phyloP scores from a whole-genome alignment of 352 stramenopile genomes.

The Blastocystis sp. region DNA sequence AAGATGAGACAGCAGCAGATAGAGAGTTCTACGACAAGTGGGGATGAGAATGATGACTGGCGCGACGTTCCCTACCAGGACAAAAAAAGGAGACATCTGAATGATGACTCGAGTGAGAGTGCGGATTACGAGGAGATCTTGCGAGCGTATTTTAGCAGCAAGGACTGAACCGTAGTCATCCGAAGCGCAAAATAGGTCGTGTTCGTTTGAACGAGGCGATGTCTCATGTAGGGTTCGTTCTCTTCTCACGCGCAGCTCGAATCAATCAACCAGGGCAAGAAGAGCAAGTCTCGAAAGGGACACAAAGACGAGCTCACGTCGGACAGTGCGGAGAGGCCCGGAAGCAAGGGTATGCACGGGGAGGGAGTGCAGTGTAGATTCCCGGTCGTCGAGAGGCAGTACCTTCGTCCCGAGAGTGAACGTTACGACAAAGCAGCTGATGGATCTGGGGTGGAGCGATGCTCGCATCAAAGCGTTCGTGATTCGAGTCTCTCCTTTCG shows the following conservation, averaged over 20 bases:
- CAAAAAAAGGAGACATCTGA: not conserved
- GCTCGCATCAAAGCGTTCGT: slow-evolving; percentile 52
- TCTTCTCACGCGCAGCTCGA: not conserved
- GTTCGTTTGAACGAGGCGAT: slow-evolving; percentile 8
- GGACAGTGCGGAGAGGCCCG: not conserved
- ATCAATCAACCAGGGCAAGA: not conserved
- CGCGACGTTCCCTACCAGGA: not conserved
- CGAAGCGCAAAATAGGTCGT: not conserved
- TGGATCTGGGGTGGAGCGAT: slow-evolving; percentile 29
- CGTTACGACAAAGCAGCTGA: slow-evolving; percentile 8
- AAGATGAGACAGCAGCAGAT: not conserved
- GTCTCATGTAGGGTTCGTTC: not conserved
- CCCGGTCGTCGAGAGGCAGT: not conserved
- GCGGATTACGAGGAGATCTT: not conserved
- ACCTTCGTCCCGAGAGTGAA: not conserved
- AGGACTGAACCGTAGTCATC: not conserved
- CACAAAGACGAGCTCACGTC: not conserved
- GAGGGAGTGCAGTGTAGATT: not conserved
- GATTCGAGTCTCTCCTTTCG: not conserved
- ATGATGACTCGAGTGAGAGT: not conserved
- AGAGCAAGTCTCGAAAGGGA: not conserved
- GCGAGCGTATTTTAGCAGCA: not conserved
- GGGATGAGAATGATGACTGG: slow-evolving; percentile 21
- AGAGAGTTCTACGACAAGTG: not conserved
- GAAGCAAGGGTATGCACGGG: not conserved